Evolutionary conservation across 2,329 filamentous ascomycete genomes (phyloP).

Genomic region (Thermoascus crustaceus): DNA sequence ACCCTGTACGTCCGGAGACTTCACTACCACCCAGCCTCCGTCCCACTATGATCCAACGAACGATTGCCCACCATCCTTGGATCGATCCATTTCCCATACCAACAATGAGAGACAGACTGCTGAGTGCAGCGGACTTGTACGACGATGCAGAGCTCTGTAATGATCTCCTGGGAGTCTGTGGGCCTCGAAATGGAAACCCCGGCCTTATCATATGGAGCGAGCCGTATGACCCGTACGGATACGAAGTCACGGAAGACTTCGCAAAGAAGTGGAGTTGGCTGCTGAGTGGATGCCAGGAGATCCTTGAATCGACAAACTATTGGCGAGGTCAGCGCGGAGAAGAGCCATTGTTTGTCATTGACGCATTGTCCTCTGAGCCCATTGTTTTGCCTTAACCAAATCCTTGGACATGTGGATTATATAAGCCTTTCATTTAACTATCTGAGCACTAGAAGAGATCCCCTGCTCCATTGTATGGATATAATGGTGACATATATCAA

Average conservation of each 20-base stretch:
- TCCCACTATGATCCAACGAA: constrained; percentile 25
- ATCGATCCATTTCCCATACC: constrained; percentile 33
- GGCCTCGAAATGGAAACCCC: not conserved
- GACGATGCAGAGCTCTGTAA: constrained; percentile 29
- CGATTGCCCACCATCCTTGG: constrained; percentile 24
- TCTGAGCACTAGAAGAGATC: too few relatives aligned
- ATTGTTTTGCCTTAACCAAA: too few relatives aligned
- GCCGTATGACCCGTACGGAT: constrained; percentile 20
- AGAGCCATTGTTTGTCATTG: too few relatives aligned
- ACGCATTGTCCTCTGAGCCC: too few relatives aligned
- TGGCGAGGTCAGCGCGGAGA: constrained; percentile 28
- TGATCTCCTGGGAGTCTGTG: constrained; percentile 17
- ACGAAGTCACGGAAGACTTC: constrained; percentile 30
- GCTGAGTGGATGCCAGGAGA: constrained; percentile 23
- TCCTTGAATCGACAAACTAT: constrained; percentile 27
- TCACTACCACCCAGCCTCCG: constrained; percentile 17
- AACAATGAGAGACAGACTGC: constrained; percentile 27
- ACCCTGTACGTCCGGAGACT: constrained; percentile 1
- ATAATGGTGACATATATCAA: too few relatives aligned
- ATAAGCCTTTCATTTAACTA: too few relatives aligned
- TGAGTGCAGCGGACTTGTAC: constrained; percentile 15
- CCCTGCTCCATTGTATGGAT: too few relatives aligned
- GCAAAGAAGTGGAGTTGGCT: constrained; percentile 26
- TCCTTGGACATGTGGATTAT: too few relatives aligned
- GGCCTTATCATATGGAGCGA: constrained; percentile 28